Base-by-base conservation (phyloP, 352 stramenopile species). In the Phytopythium delawarense region DNA sequence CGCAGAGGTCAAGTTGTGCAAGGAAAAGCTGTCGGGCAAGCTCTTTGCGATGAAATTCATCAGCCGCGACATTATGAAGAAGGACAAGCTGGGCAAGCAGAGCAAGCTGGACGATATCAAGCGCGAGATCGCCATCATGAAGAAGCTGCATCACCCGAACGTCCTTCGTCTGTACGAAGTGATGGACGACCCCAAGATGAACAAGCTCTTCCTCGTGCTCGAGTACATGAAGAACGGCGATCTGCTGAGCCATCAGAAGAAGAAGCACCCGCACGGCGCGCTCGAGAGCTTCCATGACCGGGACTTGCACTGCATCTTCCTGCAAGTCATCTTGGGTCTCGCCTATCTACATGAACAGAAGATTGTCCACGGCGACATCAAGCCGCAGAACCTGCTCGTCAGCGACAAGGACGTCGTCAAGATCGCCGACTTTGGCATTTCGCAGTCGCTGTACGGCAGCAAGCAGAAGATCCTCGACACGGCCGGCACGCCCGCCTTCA, bases 111-210 rank as follows among this genome's bases (percentile, higher is more conserved):
- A 91, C 52, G 82, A 92, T 57, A 93, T 91, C 70, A 91, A 98
- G 75, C 82, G 87, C 46, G 96, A 99, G 69, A 98, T 99, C 70
- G 96, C 93, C 5, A 94, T 98, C 49, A 99, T 99, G 96, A 99
- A 99, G 73, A 97, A 98, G 61, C 72, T 99, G 12, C 86, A 89
- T 32, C 96, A 99, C 74, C 95, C 95, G 4, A 98, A 99, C 59
- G 78, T 99, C 0, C 70, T 99, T 9, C 72, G 81, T 20, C 67
- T 99, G 21, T 96, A 96, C 64, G 95, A 99, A 74, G 96, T 99
- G 16, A 98, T 99, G 79, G 96, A 99, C 69, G 95, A 96, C 55
- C 85, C 92, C 6, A 93, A 94, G 46, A 91, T 93, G 61, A 95
- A 98, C 74, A 94, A 95, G 45, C 74, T 99, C 1, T 98, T 98